phyloP scores from a whole-genome alignment of 2,329 filamentous ascomycete genomes.

The Colletotrichum eremochloae region DNA sequence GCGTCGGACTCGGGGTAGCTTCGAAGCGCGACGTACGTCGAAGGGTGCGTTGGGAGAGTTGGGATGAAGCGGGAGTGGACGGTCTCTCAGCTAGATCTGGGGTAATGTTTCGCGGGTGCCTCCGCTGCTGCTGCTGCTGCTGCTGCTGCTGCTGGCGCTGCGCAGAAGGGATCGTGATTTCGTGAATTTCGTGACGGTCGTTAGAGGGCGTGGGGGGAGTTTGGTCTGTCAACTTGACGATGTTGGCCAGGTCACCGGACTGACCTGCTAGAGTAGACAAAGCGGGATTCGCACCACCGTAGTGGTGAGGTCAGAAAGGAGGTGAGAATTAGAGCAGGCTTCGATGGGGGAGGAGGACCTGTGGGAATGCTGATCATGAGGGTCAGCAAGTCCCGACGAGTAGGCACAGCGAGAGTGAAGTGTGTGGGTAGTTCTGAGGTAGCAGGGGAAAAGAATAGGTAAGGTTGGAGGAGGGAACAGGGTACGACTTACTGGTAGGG shows the following conservation, averaged over 20 bases:
- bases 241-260: conserved; percentile 52
- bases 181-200: conserved; percentile 69
- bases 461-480: conserved; percentile 40
- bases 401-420: conserved; percentile 18
- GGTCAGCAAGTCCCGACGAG: conserved; percentile 33
- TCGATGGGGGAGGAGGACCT: conserved; percentile 6
- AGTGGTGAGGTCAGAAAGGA: conserved; percentile 49
- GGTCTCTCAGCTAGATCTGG: conserved; percentile 57
- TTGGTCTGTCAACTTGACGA: conserved; percentile 62
- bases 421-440: conserved; percentile 30
- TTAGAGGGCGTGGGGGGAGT: conserved; percentile 56
- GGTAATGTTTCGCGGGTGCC: conserved; percentile 54
- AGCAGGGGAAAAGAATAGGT: conserved; percentile 32
- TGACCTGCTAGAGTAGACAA: conserved; percentile 60
- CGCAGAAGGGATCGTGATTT: conserved; percentile 55
- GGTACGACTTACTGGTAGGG: conserved; percentile 35
- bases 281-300: conserved; percentile 59
- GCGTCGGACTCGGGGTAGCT: conserved; percentile 58
- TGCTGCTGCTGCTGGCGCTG: conserved; percentile 58
- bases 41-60: conserved; percentile 60
- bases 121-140: conserved; percentile 50
- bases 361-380: conserved; percentile 30
- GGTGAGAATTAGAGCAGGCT: conserved; percentile 9
- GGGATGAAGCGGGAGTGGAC: conserved; percentile 60
- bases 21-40: conserved; percentile 67